These are phyloP conservation scores for Aristolochia fimbriata DNA, from an alignment of 164 flowering plant genomes.

Conservation along the genomic window DNA sequence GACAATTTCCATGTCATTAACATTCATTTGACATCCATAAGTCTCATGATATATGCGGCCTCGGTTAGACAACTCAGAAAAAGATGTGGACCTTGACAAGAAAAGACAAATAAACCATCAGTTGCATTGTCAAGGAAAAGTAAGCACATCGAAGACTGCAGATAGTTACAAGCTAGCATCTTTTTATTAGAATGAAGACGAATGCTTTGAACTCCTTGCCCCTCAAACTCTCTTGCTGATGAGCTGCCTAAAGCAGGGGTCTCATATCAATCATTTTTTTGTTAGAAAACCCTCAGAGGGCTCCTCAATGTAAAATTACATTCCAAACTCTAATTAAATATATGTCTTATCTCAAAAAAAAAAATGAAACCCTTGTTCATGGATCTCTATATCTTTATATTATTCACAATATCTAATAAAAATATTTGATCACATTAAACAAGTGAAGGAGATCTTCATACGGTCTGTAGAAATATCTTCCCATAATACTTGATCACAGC, in stretches of 20 bases:
- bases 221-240: no score
- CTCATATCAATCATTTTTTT: no score
- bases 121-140: background rate
- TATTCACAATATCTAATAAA: background rate
- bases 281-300: no score
- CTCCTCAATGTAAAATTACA: no score
- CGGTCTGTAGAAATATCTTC: no score
- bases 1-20: constrained; percentile 98
- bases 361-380: background rate
- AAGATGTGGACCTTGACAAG: constrained; percentile 26
- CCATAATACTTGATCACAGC: no score
- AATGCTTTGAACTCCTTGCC: background rate
- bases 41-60: constrained; percentile 97
- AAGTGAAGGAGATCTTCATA: no score
- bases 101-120: background rate
- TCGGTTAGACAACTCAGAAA: constrained; percentile 38
- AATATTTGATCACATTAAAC: no score
- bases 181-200: background rate
- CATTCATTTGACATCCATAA: constrained; percentile 96
- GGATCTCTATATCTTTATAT: background rate
- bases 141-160: background rate
- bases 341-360: no score
- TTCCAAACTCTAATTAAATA: no score
- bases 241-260: no score
- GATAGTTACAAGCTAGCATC: background rate